Conservation (phyloP, 73 alveolate genomes). For the Loxodes magnus region DNA sequence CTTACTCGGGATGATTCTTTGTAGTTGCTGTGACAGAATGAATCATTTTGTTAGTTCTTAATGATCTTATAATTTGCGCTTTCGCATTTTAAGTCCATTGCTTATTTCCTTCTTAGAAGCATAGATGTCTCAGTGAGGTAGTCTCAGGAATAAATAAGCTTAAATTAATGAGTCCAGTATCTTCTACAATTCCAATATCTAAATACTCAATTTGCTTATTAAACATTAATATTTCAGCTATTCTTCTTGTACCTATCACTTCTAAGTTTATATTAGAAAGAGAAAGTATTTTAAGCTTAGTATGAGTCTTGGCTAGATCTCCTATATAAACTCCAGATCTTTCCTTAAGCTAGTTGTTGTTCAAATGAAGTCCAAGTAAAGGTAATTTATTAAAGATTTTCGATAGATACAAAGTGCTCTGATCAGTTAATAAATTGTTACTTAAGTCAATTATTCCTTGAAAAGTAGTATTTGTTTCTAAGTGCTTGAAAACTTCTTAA, state of each 20-base stretch:
- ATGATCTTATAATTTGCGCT: not conserved
- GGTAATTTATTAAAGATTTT: too few species aligned
- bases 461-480: too few species aligned
- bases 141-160: not conserved
- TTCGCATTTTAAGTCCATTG: not conserved
- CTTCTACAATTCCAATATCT: conserved; percentile 5
- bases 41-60: too few species aligned
- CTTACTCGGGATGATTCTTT: not conserved
- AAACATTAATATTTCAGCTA: not conserved
- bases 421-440: too few species aligned
- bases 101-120: not conserved
- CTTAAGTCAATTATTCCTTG: too few species aligned
- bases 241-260: not conserved
- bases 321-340: conserved; percentile 12
- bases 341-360: conserved; percentile 7
- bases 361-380: too few species aligned
- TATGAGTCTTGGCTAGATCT: not conserved
- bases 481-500: too few species aligned
- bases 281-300: not conserved
- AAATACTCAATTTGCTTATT: not conserved
- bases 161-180: not conserved
- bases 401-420: too few species aligned
- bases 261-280: not conserved
- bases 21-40: too few species aligned
- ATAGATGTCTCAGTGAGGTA: not conserved